Evolutionary conservation across 176 grass and related monocot species (phyloP), one percentile per base, ranked within the genome.

Genomic region (Secale cereale): DNA sequence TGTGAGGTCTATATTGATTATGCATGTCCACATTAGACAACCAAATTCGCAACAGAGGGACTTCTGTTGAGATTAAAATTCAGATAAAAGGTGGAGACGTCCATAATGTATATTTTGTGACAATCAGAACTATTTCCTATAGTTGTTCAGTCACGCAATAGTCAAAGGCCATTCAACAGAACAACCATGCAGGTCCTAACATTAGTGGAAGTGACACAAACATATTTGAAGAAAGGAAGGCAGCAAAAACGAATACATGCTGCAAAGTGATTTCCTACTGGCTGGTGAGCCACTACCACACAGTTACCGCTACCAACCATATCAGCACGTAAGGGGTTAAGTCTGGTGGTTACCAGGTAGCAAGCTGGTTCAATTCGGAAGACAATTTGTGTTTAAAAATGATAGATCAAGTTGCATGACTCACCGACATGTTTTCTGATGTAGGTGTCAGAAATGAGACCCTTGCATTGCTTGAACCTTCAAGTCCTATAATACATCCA

Each of bases 371-470:
- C 2, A 27, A 31, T 32, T 78, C 3, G 10, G 78, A 86, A 43
- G 6, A 64, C 13, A 86, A 52, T 35, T 9, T 22, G 14, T 28
- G 56, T 77, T 16, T 41, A 78, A 65, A 70, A 77, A 79, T 4
- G 22, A 45, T 2, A 25, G 45, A 33, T 57, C 65, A 57, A 41
- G 35, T 86, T 33, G 76, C 41, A 74, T 77, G 80, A 92, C 91
- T 82, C 69, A 95, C 96, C 93, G 30, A 85, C 96, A 98, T 94
- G 29, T 78, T 95, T 74, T 98, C 96, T 83, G 93, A 92, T 78
- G 88, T 94, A 14, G 93, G 96, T 32, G 88, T 95, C 83, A 98
- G 89, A 87, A 98, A 98, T 56, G 96, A 90, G 63, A 98, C 90
- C 78, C 83, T 89, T 79, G 88, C 93, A 81, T 79, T 85, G 6